Evolutionary conservation across 1,139 yeast species (phyloP), one percentile per base, ranked within the genome.

Genomic region (Meyerozyma elateridarum): DNA sequence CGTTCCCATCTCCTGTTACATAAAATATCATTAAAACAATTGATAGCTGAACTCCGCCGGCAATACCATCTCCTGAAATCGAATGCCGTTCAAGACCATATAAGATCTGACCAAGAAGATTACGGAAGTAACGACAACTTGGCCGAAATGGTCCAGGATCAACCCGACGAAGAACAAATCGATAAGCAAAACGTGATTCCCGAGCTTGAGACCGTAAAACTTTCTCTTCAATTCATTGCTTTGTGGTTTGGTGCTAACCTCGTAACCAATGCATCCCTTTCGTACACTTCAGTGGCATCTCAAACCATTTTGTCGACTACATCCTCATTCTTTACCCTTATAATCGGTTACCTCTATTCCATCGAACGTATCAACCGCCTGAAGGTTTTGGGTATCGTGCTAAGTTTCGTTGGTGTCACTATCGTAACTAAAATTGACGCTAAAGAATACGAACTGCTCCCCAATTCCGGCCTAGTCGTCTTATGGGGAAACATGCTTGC

Each of bases 291-390:
- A 8, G 97, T 89, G 19, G 94, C 95, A 7, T 82, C 91, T 13
- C 96, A 93, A 48, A 91, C 97, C 4, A 89, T 91, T 22, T 60
- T 91, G 28, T 82, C 95, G 6, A 83, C 96, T 25, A 88, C 97
- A 0, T 83, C 95, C 6, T 84, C 96, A 9, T 88, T 91, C 52
- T 91, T 91, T 71, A 91, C 98, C 0, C 68, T 91, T 28, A 47
- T 88, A 3, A 69, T 89, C n/a, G 97, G 97, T 1, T 76, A 79
- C 35, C 40, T 83, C 15, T 80, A 78, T 39, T 64, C 78, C 19
- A 74, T 88, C 6, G 98, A 91, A 56, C 60, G 59, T 19, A 73
- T 89, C 47, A 84, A 77, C 45, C 51, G 56, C 16, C 64, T 70
- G 28, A 91, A 91, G 53, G 56, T 88, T 2, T 50, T 73, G 19